Evolutionary conservation across 2,329 filamentous ascomycete species (phyloP), one percentile per base, ranked within the genome.

Genomic region (Microthyrium microscopicum): DNA sequence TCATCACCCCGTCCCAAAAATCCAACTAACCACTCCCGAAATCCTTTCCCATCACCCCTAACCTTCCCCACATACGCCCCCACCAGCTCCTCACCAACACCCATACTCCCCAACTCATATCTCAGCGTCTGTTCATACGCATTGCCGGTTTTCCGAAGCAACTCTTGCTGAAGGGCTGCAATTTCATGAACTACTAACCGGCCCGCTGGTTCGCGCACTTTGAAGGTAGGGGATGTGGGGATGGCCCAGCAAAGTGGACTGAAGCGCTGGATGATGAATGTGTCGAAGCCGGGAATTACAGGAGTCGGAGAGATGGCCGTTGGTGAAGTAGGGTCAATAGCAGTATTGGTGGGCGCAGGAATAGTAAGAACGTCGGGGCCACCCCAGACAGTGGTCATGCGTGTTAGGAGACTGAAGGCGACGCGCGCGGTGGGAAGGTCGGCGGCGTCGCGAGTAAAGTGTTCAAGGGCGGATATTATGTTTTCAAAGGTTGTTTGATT

Each of bases 401-500:
- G 76, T 16, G 70, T 68, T 46, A 98, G 68, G 9, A 93, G 73
- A 15, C 72, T 74, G 46, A 95, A 85, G 1, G 87, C 82, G 40
- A 93, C 71, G 29, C 74, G 72, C 25, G 73, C 71, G 1, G 68
- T 76, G 9, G 65, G 65, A 27, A 70, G 70, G 44, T 78, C 75
- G 3, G 68, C 64, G 13, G 83, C 66, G 27, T 85, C 84, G 52
- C 78, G 77, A 34, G 84, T 77, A 41, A 94, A 77, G 40, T 77
- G 74, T 40, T 87, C 79, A 40, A 95, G 77, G 1, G 84, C 92
- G 4, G 73, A 68, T 42, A 98, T 77, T 46, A 95, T 70, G 3
- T 77, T 73, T 45, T 94, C 84, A 45, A 98, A 95, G 41, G 80
- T 83, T 20, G 72, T 69, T 61, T 94, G 87, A 56, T 98, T 98